A percentile compares a stretch with the other conserved stretches of the same genome.
Conservation (phyloP, 306 rosid species). For the Medicago truncatula region DNA sequence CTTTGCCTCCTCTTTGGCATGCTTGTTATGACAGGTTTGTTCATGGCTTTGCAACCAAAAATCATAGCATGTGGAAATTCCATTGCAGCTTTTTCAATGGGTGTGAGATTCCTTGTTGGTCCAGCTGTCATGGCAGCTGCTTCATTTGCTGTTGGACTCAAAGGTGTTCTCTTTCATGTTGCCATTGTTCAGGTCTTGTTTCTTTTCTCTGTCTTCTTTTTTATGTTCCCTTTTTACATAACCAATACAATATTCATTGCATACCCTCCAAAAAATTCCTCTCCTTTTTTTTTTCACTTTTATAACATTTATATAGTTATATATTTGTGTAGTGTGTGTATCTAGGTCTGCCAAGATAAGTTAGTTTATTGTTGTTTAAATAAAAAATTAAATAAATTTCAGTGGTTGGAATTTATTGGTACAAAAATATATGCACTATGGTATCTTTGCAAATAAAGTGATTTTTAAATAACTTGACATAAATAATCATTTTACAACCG, state of each 20-base stretch:
- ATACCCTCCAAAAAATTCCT: constrained; percentile 43
- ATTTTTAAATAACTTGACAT: too few relatives aligned
- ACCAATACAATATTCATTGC: constrained; percentile 50
- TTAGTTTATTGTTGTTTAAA: constrained; percentile 41
- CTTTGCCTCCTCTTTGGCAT: constrained; percentile 39
- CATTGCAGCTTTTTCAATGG: constrained; percentile 90
- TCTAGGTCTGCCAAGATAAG: constrained; percentile 43
- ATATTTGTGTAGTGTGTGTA: not conserved
- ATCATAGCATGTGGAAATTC: constrained; percentile 98
- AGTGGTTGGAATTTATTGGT: constrained; percentile 10
- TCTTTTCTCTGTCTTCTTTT: constrained; percentile 23
- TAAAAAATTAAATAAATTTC: not conserved
- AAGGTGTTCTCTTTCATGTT: constrained; percentile 86
- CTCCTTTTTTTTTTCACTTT: constrained; percentile 8
- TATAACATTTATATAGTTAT: not conserved
- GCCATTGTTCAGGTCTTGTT: constrained; percentile 84
- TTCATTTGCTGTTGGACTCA: constrained; percentile 95
- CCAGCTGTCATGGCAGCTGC: constrained; percentile 99
- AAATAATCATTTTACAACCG: too few relatives aligned
- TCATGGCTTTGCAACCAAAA: constrained; percentile 98
- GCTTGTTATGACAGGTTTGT: constrained; percentile 73
- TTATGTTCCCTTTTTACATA: constrained; percentile 55
- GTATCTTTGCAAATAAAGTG: constrained; percentile 10
- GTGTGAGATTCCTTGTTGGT: constrained; percentile 97
- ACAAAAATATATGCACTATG: constrained; percentile 3